A percentile compares a stretch with the other conserved stretches of the same genome.
These are phyloP conservation scores for Pichia exigua DNA, from an alignment of 805 yeast species.

Conservation along the genomic window DNA sequence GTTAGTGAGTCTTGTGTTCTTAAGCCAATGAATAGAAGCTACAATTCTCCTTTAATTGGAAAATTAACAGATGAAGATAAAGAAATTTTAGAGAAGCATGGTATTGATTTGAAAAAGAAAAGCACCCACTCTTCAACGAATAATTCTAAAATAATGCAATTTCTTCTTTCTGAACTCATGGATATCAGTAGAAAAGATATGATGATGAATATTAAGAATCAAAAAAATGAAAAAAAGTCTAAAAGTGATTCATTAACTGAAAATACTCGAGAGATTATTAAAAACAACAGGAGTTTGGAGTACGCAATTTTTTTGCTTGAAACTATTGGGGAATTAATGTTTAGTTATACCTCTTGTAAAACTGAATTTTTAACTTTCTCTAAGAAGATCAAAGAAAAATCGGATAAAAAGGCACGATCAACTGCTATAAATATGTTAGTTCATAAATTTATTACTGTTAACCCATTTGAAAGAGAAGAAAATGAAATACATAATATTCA, in stretches of 20 bases:
- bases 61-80: constrained; percentile 20
- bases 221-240: constrained; percentile 16
- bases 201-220: constrained; percentile 14
- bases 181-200: constrained; percentile 24
- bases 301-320: constrained; percentile 65
- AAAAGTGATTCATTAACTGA: constrained; percentile 7
- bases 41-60: constrained; percentile 15
- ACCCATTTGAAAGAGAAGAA: constrained; percentile 31
- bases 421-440: constrained; percentile 71
- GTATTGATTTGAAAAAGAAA: constrained; percentile 10
- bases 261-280: constrained; percentile 11
- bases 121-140: constrained; percentile 11
- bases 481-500: constrained; percentile 41
- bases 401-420: constrained; percentile 56
- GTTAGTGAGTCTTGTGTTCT: constrained; percentile 17
- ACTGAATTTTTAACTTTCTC: constrained; percentile 75
- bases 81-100: constrained; percentile 4
- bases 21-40: constrained; percentile 15
- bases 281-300: constrained; percentile 50
- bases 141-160: constrained; percentile 52
- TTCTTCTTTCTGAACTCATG: constrained; percentile 61
- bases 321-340: constrained; percentile 58
- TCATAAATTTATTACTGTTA: constrained; percentile 61
- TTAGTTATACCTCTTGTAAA: constrained; percentile 75
- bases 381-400: constrained; percentile 37